Evolutionary conservation across 140 eudicot genomes (phyloP).

Genomic region (Oenanthe javanica): DNA sequence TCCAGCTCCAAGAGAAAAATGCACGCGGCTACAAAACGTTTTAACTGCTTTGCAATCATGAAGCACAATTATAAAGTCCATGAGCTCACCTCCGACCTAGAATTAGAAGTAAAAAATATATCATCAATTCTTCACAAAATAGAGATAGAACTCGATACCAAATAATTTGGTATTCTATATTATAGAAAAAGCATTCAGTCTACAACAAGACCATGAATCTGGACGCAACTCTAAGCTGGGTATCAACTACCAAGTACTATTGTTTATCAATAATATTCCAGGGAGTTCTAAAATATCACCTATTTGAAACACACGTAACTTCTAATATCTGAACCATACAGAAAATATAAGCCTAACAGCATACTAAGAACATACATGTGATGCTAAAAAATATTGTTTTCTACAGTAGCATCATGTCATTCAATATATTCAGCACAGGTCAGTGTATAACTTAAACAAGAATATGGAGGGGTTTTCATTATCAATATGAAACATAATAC

Average conservation of each 20-base stretch:
- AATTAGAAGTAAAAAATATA: background rate
- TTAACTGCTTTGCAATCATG: constrained; percentile 86
- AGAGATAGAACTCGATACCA: background rate
- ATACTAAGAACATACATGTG: background rate
- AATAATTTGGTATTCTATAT: background rate
- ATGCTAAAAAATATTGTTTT: background rate
- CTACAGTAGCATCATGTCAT: background rate
- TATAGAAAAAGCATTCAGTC: background rate
- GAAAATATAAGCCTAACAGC: background rate
- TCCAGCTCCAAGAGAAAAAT: constrained; percentile 96
- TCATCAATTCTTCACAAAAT: background rate
- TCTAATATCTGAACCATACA: background rate
- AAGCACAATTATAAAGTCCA: constrained; percentile 94
- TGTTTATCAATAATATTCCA: background rate
- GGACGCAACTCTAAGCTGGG: background rate
- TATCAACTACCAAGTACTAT: no score
- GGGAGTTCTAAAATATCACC: background rate
- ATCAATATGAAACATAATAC: background rate
- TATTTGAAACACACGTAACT: background rate
- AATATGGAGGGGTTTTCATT: background rate
- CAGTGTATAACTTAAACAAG: background rate
- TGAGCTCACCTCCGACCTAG: constrained; percentile 97
- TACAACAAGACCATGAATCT: background rate
- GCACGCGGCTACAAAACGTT: constrained; percentile 94
- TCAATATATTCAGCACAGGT: background rate